These are phyloP conservation scores for Rhizoctonia solani DNA, from an alignment of 1,284 basidiomycete species.

Conservation along the genomic window DNA sequence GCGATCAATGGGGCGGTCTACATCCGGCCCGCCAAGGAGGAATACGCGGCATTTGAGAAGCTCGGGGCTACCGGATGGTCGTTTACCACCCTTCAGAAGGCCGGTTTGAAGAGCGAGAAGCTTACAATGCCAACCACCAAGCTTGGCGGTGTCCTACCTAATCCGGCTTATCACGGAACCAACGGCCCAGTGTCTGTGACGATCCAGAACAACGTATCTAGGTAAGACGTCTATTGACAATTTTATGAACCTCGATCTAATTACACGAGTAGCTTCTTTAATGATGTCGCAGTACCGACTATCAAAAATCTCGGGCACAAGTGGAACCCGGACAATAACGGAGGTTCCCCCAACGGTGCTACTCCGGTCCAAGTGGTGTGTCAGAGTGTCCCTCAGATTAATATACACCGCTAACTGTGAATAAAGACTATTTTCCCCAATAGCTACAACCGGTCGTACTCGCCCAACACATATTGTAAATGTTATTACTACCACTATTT, in stretches of 20 bases:
- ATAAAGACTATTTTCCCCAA: slow-evolving; percentile 2
- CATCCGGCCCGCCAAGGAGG: slow-evolving; percentile 26
- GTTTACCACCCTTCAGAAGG: neutral
- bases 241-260: neutral
- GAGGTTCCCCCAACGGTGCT: slow-evolving; percentile 11
- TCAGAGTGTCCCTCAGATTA: neutral
- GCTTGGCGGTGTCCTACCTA: slow-evolving; percentile 4
- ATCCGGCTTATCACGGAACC: neutral
- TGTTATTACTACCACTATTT: neutral
- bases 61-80: slow-evolving; percentile 20
- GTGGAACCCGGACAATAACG: slow-evolving; percentile 18
- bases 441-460: slow-evolving; percentile 22
- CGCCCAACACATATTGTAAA: slow-evolving; percentile 25
- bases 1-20: slow-evolving; percentile 34
- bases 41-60: slow-evolving; percentile 32
- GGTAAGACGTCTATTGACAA: neutral
- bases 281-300: slow-evolving; percentile 13
- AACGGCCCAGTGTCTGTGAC: slow-evolving; percentile 12
- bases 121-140: slow-evolving; percentile 6
- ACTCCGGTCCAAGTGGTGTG: slow-evolving; percentile 17
- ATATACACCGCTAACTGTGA: neutral
- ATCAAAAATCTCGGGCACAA: slow-evolving; percentile 21
- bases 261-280: slow-evolving; percentile 4
- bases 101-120: slow-evolving; percentile 24
- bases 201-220: slow-evolving; percentile 16